Evolutionary conservation across 768 basidiomycete species (phyloP), one percentile per base, ranked within the genome.

Genomic region (Pulveroboletus frians): DNA sequence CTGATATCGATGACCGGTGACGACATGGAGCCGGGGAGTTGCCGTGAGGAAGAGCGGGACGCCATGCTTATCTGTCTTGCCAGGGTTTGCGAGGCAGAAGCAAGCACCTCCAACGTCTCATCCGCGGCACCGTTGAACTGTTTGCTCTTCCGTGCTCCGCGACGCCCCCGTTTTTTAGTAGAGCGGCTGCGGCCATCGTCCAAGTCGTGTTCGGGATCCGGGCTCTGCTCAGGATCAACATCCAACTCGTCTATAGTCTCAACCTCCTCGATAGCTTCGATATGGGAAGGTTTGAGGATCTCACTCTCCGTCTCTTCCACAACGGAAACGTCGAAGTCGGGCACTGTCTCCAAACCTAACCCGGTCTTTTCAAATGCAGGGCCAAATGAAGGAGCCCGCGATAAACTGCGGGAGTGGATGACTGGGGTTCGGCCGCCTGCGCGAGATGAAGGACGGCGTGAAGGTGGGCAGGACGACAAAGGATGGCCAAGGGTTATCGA

Each of bases 141-240:
- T 59, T 85, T 79, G 61, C 85, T 86, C 71, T 90, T 93, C 45
- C 93, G 78, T 3, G 84, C 81, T 35, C 92, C 92, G 43, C 92
- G 78, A 68, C 90, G 93, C 50, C 89, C 78, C 23, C 89, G 77
- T 69, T 85, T 92, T 65, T 80, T 82, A 39, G 78, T 85, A 40
- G 88, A 88, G 10, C 47, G 83, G 79, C 53, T 74, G 38, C 50
- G 62, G 14, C 61, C 68, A 40, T 62, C 63, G 9, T 74, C 73
- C n/a, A 57, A 30, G 15, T 72, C 71, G 5, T 49, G 47, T 31
- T 70, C 68, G 35, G 21, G 32, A 27, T 64, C 57, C n/a, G 27
- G 39, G 30, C 20, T 41, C 34, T 39, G 56, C 17, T 54, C 63
- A 27, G 5, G 31, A 35, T 59, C 69, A 15, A 38, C 3, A 10